Conservation (phyloP, 805 yeast genomes). For the Metschnikowia baotianmanensis region DNA sequence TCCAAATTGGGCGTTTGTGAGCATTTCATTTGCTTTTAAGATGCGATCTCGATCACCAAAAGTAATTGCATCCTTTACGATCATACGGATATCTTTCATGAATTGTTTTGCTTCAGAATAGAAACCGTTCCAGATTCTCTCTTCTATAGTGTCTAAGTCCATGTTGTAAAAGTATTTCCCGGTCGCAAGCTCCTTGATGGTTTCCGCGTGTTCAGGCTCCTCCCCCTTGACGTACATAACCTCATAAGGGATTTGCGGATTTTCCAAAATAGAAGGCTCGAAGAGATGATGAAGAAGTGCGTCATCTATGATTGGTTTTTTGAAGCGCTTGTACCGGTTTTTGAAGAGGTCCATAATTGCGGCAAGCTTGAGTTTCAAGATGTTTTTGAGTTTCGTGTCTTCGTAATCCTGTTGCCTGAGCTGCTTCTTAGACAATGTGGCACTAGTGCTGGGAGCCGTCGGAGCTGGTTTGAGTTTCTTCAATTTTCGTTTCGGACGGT, state of each 20-base stretch:
- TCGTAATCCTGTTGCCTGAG: constrained; percentile 52
- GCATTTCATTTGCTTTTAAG: constrained; percentile 86
- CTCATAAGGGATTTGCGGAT: constrained; percentile 37
- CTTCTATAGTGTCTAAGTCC: constrained; percentile 93
- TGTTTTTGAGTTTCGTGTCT: constrained; percentile 82
- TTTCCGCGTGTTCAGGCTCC: constrained; percentile 50
- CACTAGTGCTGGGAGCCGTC: constrained; percentile 25
- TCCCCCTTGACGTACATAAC: constrained; percentile 46
- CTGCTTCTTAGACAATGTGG: constrained; percentile 39
- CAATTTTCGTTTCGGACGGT: constrained; percentile 50
- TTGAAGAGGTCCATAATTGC: constrained; percentile 89
- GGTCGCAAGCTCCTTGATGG: constrained; percentile 77
- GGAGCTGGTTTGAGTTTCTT: constrained; percentile 37
- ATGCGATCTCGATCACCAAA: constrained; percentile 82
- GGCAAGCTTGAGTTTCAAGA: constrained; percentile 79
- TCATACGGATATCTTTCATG: constrained; percentile 78
- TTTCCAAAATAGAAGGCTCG: constrained; percentile 50
- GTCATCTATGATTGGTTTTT: constrained; percentile 88
- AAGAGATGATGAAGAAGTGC: constrained; percentile 69
- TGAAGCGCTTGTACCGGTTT: constrained; percentile 81
- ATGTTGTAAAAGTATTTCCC: constrained; percentile 77
- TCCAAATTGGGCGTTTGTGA: constrained; percentile 93
- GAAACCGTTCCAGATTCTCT: constrained; percentile 94
- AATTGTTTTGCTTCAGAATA: constrained; percentile 92
- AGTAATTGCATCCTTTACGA: constrained; percentile 71